Percentiles rank a stretch among this genome's conserved stretches.
These are phyloP conservation scores for Zizania palustris DNA, from an alignment of 202 grass and related monocot genomes.

Conservation along the genomic window DNA sequence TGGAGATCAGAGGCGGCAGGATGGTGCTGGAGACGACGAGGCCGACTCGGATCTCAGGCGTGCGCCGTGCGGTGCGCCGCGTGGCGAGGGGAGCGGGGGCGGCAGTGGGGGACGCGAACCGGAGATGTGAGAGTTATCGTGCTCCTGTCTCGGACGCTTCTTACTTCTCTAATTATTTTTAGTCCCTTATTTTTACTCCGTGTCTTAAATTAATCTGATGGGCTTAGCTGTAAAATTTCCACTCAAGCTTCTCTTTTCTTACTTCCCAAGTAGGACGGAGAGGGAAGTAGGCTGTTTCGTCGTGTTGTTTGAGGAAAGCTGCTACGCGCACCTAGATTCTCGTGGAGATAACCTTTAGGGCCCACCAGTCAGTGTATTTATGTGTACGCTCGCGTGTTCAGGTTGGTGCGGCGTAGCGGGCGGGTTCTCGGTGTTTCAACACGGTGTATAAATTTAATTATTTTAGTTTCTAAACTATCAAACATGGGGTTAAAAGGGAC, in stretches of 20 bases:
- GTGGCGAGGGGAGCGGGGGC: not conserved
- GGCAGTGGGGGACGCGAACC: not conserved
- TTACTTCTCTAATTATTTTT: constrained; percentile 35
- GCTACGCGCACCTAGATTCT: not conserved
- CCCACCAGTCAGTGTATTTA: not conserved
- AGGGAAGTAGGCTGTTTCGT: no score
- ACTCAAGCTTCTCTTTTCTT: constrained; percentile 4
- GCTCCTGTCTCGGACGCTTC: not conserved
- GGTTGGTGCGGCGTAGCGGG: not conserved
- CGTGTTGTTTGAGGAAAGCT: not conserved
- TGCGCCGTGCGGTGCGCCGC: constrained; percentile 26
- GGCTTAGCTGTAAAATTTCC: not conserved
- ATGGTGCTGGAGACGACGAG: constrained; percentile 5
- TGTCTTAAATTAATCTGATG: not conserved
- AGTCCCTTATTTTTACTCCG: not conserved
- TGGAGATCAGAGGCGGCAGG: constrained; percentile 44
- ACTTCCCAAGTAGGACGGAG: no score
- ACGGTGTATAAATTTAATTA: no score
- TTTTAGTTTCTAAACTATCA: no score
- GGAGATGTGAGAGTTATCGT: not conserved
- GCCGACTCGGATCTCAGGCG: constrained; percentile 51
- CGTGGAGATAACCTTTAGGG: not conserved
- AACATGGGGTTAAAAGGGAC: no score
- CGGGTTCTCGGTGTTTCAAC: no score
- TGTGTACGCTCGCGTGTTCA: not conserved